Evolutionary conservation across 106 monocot species (phyloP).

Genomic region (Dendrobium chrysotoxum): DNA sequence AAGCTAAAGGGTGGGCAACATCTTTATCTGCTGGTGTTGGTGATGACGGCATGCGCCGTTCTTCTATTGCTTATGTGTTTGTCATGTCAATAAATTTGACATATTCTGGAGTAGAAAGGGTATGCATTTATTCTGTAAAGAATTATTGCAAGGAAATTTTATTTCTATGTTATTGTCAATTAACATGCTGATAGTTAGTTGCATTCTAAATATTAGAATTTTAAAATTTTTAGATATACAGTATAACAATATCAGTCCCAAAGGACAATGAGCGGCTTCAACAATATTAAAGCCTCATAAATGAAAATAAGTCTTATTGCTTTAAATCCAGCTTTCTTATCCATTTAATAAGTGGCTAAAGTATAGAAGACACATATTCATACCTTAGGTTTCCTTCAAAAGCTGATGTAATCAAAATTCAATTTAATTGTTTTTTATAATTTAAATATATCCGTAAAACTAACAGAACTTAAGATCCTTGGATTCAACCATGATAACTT

Average conservation of each 20-base stretch:
- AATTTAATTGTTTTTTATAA: background rate
- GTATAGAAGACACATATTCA: background rate
- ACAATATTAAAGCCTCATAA: background rate
- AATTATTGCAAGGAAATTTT: background rate
- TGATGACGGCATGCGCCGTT: conserved; percentile 67
- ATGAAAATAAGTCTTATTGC: background rate
- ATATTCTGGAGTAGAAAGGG: conserved; percentile 81
- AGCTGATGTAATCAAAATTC: background rate
- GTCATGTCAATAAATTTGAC: conserved; percentile 67
- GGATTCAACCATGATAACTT: background rate
- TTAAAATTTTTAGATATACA: background rate
- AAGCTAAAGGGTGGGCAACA: conserved; percentile 85
- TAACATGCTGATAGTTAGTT: background rate
- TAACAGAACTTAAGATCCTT: background rate
- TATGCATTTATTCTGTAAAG: conserved; percentile 12
- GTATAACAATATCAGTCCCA: background rate
- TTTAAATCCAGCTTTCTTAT: background rate
- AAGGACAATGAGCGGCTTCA: background rate
- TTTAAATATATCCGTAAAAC: background rate
- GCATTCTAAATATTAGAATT: background rate
- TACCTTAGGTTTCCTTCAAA: background rate
- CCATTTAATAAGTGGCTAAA: background rate
- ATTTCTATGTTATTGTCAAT: background rate
- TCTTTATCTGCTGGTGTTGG: conserved; percentile 89
- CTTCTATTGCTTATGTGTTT: conserved; percentile 88